Evolutionary conservation across 129 eudicot species (phyloP), one percentile per base, ranked within the genome.

Genomic region (Tanacetum coccineum): DNA sequence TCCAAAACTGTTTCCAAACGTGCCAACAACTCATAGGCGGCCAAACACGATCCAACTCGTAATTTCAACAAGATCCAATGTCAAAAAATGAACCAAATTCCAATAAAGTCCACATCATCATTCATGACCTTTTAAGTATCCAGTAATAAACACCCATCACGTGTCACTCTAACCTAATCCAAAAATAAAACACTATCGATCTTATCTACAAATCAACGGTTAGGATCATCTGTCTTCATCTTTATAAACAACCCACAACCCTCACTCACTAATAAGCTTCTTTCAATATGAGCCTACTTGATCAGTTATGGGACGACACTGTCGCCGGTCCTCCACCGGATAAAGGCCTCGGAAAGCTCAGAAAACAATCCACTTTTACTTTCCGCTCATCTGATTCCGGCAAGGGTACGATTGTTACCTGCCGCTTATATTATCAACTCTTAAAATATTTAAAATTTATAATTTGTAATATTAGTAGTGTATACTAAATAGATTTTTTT

Each of bases 271-370:
- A 28, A 70, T 87, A 86, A 86, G 81, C 83, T 78, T 49, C 3
- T 1, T 26, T 18, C 44, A 67, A 53, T 67, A 88, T 88, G 96
- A 85, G 99, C 64, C 66, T 93, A 60, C 90, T 93, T 56, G 96
- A 93, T 59, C 86, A 89, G 82, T 81, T 93, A 3, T 93, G 99
- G 99, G 99, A 93, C 60, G 99, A 93, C 67, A 88, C 99, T 12
- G 81, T 93, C 45, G 99, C 99, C 73, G 99, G 99, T 32, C 99
- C 99, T 47, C 77, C 70, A 59, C 99, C 99, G 66, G 99, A 93
- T 0, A 80, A 73, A 62, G 99, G 99, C 82, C 92, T 93, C 21
- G 95, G 95, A 25, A 89, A 82, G 76, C 88, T 93, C 48, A 84
- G 99, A 25, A 93, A 93, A 73, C 81, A 82, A 13, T 25, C 85